Evolutionary conservation across 2,329 filamentous ascomycete genomes (phyloP).

Genomic region (Sphaerulina populicola): DNA sequence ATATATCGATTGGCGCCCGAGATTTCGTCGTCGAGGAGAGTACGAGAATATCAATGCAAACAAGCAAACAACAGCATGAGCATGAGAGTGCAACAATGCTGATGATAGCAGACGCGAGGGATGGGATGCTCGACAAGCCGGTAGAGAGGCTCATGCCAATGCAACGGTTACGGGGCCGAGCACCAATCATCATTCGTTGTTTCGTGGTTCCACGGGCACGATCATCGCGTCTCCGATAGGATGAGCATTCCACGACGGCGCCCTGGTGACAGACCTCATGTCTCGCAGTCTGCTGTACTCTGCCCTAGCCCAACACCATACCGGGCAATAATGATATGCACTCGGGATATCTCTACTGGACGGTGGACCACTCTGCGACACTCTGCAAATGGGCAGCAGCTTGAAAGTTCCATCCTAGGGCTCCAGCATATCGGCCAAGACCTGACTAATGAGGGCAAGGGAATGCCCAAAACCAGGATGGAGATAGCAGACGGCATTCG

Average conservation of each 20-base stretch:
- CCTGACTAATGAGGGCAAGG: not conserved
- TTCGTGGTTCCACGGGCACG: not conserved
- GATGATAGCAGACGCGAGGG: not conserved
- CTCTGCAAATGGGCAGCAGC: not conserved
- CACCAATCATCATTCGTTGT: not conserved
- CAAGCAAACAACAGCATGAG: not conserved
- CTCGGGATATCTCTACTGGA: not conserved
- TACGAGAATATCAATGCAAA: not conserved
- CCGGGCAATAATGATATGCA: not conserved
- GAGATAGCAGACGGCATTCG: not conserved
- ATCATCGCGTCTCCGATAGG: conserved; percentile 1
- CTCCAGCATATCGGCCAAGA: not conserved
- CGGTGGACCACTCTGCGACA: not conserved
- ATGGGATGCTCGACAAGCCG: not conserved
- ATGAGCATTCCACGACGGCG: not conserved
- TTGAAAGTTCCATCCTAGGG: not conserved
- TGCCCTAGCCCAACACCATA: no score
- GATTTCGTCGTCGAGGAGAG: not conserved
- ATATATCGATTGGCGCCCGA: no score
- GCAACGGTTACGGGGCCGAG: not conserved
- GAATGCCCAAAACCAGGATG: not conserved
- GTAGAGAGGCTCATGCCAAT: conserved; percentile 4
- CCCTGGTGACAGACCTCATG: not conserved
- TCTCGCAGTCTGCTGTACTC: not conserved
- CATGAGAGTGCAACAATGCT: not conserved